A percentile compares a stretch with the other conserved stretches of the same genome.
These are phyloP conservation scores for Neurospora africana DNA, from an alignment of 495 filamentous ascomycete species.

Conservation along the genomic window DNA sequence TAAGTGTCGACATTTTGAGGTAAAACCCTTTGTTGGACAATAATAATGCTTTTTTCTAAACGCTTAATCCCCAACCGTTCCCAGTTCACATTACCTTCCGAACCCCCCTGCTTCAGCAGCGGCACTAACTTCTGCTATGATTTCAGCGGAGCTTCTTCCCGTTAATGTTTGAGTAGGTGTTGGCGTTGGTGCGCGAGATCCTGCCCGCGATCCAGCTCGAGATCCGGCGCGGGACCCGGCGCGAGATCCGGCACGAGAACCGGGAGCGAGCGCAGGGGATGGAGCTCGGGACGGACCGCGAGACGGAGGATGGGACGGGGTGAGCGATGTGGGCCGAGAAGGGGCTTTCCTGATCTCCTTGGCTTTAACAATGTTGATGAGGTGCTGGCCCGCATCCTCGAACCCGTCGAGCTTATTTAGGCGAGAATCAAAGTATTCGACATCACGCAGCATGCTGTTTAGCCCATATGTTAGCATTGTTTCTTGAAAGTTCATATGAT, in stretches of 20 bases:
- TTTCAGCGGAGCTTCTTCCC: not conserved
- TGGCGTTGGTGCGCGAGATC: not conserved
- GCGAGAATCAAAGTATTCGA: constrained; percentile 61
- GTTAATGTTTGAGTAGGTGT: not conserved
- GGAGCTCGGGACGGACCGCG: constrained; percentile 1
- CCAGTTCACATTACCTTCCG: not conserved
- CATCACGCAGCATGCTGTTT: constrained; percentile 67
- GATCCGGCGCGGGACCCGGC: not conserved
- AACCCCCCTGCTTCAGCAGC: not conserved
- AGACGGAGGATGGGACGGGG: not conserved
- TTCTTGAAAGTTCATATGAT: not conserved
- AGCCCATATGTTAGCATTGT: constrained; percentile 8
- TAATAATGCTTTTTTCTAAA: not conserved
- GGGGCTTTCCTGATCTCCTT: constrained; percentile 38
- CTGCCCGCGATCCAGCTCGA: not conserved
- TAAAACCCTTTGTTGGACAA: not conserved
- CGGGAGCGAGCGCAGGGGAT: not conserved
- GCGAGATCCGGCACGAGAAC: not conserved
- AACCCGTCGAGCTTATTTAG: constrained; percentile 75
- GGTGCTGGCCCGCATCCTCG: constrained; percentile 54
- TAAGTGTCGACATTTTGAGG: not conserved
- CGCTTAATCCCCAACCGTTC: not conserved
- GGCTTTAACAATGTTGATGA: constrained; percentile 55
- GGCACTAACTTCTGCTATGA: not conserved
- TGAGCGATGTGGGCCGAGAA: not conserved